Conservation (phyloP, 768 basidiomycete genomes). For the Ramaria sp. region DNA sequence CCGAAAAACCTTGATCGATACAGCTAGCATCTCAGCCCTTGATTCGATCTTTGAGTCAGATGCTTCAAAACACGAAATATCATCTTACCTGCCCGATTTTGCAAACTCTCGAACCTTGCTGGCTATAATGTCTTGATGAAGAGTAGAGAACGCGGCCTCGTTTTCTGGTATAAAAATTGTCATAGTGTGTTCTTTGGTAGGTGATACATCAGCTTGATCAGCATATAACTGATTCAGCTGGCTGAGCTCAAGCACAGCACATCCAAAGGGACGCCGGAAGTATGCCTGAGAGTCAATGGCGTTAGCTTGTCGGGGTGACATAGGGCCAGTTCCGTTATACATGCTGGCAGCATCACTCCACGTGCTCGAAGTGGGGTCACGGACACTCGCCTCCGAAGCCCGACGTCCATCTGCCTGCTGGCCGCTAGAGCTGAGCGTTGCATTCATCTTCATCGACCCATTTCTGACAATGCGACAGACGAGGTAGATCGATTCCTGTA, state of each 20-base stretch:
- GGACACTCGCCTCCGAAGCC: slow-evolving; percentile 2
- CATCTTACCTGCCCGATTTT: slow-evolving; percentile 62
- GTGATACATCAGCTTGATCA: slow-evolving; percentile 53
- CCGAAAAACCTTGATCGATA: slow-evolving; percentile 78
- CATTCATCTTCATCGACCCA: slow-evolving; percentile 71
- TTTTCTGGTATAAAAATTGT: slow-evolving; percentile 77
- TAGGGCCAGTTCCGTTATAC: neutral
- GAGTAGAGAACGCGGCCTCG: slow-evolving; percentile 81
- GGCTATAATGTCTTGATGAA: slow-evolving; percentile 91
- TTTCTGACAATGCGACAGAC: slow-evolving; percentile 88
- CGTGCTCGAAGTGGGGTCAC: neutral
- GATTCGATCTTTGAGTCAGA: slow-evolving; percentile 1
- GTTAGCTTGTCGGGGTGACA: slow-evolving; percentile 8
- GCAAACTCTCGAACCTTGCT: slow-evolving; percentile 70
- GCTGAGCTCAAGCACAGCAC: slow-evolving; percentile 80
- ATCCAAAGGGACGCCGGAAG: slow-evolving; percentile 89
- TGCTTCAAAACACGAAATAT: neutral
- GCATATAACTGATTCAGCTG: slow-evolving; percentile 58
- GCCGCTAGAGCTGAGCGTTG: slow-evolving; percentile 32
- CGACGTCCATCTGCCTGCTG: slow-evolving; percentile 5
- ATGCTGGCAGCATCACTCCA: neutral
- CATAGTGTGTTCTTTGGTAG: slow-evolving; percentile 71
- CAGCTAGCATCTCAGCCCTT: slow-evolving; percentile 81
- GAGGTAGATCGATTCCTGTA: slow-evolving; percentile 77
- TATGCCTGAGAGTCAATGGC: slow-evolving; percentile 17